Conservation (phyloP, 345 rosid genomes). For the Combretum micranthum region DNA sequence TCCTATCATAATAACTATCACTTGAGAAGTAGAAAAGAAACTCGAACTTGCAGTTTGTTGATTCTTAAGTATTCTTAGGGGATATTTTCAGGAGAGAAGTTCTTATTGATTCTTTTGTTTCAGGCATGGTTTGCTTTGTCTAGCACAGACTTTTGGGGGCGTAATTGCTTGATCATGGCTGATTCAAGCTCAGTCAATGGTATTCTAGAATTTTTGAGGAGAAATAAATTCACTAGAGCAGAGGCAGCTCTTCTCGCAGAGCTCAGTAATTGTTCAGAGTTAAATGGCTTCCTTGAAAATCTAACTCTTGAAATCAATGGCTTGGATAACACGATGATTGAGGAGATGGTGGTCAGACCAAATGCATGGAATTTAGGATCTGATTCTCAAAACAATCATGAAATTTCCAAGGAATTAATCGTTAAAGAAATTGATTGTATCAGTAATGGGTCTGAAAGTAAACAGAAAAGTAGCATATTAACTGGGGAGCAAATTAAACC, state of each 20-base stretch:
- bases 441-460: conserved; percentile 49
- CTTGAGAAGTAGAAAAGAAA: too few relatives aligned
- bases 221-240: conserved; percentile 61
- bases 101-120: too few relatives aligned
- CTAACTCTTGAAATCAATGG: conserved; percentile 43
- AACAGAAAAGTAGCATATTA: conserved; percentile 41
- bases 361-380: conserved; percentile 17
- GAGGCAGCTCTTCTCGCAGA: conserved; percentile 83
- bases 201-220: conserved; percentile 61
- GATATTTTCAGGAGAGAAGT: too few relatives aligned
- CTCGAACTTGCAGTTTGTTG: too few relatives aligned
- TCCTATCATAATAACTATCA: too few relatives aligned
- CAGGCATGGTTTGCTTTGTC: conserved; percentile 4
- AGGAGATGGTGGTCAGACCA: conserved; percentile 20
- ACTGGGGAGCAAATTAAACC: conserved; percentile 32
- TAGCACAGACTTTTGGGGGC: conserved; percentile 14
- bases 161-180: conserved; percentile 36
- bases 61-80: too few relatives aligned
- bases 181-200: conserved; percentile 51
- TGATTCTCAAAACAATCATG: conserved; percentile 34
- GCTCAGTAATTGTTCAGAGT: conserved; percentile 50
- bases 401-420: conserved; percentile 59
- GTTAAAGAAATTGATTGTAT: conserved; percentile 67
- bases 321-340: conserved; percentile 22
- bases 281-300: conserved; percentile 53